Evolutionary conservation across 1,284 basidiomycete genomes (phyloP).

Genomic region (Ganoderma lucidum): DNA sequence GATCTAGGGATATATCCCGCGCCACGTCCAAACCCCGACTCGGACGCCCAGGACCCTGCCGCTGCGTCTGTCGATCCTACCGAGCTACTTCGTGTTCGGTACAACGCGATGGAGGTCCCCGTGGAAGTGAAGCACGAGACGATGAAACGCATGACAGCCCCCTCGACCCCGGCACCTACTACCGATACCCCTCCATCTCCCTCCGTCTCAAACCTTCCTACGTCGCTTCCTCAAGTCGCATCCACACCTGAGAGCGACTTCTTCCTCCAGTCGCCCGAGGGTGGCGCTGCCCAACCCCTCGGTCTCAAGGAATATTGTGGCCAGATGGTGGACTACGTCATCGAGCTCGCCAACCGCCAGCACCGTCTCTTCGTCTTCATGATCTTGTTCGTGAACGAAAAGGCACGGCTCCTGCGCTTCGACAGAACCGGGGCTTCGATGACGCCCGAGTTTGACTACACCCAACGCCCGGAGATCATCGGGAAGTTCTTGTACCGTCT

Average conservation of each 20-base stretch:
- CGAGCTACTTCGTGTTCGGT: not conserved
- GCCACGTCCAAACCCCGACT: not conserved
- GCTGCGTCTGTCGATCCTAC: no score
- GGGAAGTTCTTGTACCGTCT: slow-evolving; percentile 27
- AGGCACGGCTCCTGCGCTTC: slow-evolving; percentile 3
- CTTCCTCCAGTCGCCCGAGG: not conserved
- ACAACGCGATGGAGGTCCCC: not conserved
- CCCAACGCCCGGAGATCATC: slow-evolving; percentile 19
- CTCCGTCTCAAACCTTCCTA: no score
- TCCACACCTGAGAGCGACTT: no score
- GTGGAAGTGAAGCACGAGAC: not conserved
- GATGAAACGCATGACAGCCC: not conserved
- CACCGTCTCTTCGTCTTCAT: not conserved
- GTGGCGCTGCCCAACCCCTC: not conserved
- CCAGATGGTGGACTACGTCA: not conserved
- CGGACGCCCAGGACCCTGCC: not conserved
- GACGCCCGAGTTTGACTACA: slow-evolving; percentile 19
- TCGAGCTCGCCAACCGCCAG: not conserved
- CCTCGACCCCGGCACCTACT: no score
- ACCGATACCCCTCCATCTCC: no score
- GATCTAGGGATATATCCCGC: not conserved
- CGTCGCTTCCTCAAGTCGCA: no score
- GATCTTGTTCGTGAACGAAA: not conserved
- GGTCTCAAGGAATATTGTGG: not conserved
- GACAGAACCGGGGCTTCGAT: not conserved